Evolutionary conservation across 345 rosid genomes (phyloP).

Genomic region (Durio zibethinus): DNA sequence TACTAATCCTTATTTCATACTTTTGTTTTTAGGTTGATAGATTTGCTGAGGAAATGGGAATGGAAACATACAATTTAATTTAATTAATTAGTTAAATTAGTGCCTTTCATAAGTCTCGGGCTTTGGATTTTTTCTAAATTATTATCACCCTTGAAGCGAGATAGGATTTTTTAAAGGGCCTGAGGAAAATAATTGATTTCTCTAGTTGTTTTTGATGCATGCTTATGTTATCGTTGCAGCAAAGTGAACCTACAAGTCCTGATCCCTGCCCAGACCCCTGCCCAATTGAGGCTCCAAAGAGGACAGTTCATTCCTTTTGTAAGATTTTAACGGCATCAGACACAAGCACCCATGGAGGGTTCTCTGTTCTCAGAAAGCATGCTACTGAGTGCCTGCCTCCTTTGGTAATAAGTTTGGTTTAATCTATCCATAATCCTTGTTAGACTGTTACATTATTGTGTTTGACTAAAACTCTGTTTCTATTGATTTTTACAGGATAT

Average conservation of each 20-base stretch:
- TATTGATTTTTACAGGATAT: slow-evolving; percentile 37
- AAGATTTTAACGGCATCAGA: slow-evolving; percentile 91
- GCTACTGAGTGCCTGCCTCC: slow-evolving; percentile 81
- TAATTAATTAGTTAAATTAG: neutral
- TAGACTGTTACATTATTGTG: neutral
- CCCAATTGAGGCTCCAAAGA: slow-evolving; percentile 42
- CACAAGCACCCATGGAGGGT: slow-evolving; percentile 95
- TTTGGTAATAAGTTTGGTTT: slow-evolving; percentile 37
- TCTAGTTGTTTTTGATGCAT: neutral
- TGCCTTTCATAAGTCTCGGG: neutral
- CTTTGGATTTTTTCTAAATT: neutral
- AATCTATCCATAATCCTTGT: neutral
- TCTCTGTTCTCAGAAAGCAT: slow-evolving; percentile 84
- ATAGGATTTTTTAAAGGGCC: neutral
- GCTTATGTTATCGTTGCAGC: slow-evolving; percentile 35
- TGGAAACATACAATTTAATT: neutral
- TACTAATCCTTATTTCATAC: neutral
- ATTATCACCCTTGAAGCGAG: neutral
- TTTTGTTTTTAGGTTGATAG: neutral
- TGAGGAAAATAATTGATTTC: neutral
- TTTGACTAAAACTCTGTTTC: neutral
- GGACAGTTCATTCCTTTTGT: slow-evolving; percentile 58
- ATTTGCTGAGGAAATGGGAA: neutral
- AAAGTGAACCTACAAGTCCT: slow-evolving; percentile 53
- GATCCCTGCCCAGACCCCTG: slow-evolving; percentile 48